Base-by-base conservation (phyloP, 306 rosid genomes). In the Ceratonia siliqua region DNA sequence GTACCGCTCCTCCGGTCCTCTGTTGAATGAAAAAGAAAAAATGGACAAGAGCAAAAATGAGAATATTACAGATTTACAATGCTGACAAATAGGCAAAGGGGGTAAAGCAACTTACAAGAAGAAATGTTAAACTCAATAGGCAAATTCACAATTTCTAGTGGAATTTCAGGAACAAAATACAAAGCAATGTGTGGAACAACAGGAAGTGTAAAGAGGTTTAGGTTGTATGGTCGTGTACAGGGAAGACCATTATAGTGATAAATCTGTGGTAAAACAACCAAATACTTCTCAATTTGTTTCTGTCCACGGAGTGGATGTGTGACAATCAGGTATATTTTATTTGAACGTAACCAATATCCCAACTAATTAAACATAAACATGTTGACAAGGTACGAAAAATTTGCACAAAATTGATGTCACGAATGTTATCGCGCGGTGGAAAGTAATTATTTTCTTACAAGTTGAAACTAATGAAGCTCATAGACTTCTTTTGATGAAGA, bases 1-100 rank as follows among this genome's bases (percentile, higher is more conserved):
- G 84, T 76, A 50, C 91, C 91, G 57, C 75, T 85, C 78, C 85
- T 85, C 33, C 94, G 89, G 79, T 89, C 87, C 81, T 89, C 87
- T 87, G 84, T 36, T 36, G 25, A 21, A 32, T 5, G 14, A 33
- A n/a, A 48, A 43, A 46, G 18, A 36, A 10, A 11, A 43, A 36
- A 52, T 7, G 6, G 5, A 12, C 10, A 22, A 35, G 49, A 30
- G 6, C 5, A 11, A 69, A 11, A 20, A 15, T 50, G 33, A n/a
- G n/a, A n/a, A n/a, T n/a, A n/a, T n/a, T n/a, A n/a, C n/a, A 54
- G 15, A 30, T 18, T 28, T 1, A 22, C 35, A 35, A 18, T 25
- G 7, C 17, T 55, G 12, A 55, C 1, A 55, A 27, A 21, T 12
- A 25, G 36, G 25, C 35, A 22, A 27, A 10, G 36, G n/a, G 10